A percentile compares a stretch with the other conserved stretches of the same genome.
These are phyloP conservation scores for Penicillium argentinense DNA, from an alignment of 495 filamentous ascomycete genomes.

Conservation along the genomic window DNA sequence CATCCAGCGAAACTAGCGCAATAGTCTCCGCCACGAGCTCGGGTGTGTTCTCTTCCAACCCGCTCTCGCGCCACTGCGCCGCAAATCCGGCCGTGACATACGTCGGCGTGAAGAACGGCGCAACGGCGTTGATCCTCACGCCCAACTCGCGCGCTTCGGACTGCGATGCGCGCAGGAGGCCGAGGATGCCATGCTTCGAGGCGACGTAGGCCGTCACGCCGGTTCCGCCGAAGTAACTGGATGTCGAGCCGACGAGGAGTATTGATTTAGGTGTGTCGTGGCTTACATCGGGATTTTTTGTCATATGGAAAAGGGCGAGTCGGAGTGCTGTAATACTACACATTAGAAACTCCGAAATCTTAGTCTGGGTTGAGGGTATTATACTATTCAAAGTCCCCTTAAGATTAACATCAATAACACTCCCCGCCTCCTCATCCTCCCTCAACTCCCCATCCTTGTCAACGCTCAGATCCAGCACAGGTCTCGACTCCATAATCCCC, in stretches of 20 bases:
- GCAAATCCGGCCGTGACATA: slow-evolving; percentile 23
- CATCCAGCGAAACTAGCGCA: slow-evolving; percentile 18
- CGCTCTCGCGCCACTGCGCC: slow-evolving; percentile 18
- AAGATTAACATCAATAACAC: slow-evolving; percentile 35
- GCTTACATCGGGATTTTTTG: neutral
- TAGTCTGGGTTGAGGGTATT: neutral
- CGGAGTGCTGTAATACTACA: slow-evolving; percentile 10
- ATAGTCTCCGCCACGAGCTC: slow-evolving; percentile 25
- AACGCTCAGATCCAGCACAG: slow-evolving; percentile 15
- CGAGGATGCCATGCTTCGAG: slow-evolving; percentile 33
- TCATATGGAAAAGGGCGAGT: slow-evolving; percentile 20
- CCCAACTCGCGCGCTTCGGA: slow-evolving; percentile 10
- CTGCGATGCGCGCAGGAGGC: slow-evolving; percentile 31
- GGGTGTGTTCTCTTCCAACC: slow-evolving; percentile 25
- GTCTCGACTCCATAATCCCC: slow-evolving; percentile 52
- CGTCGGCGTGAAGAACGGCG: slow-evolving; percentile 34
- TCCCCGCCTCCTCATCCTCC: slow-evolving; percentile 19
- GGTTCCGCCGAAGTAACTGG: slow-evolving; percentile 34
- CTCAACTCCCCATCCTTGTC: slow-evolving; percentile 21
- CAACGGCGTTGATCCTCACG: slow-evolving; percentile 28
- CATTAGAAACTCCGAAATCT: neutral
- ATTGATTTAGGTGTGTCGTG: slow-evolving; percentile 17
- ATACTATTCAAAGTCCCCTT: slow-evolving; percentile 39
- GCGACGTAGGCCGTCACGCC: slow-evolving; percentile 29
- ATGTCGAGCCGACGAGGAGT: slow-evolving; percentile 26